Conservation (phyloP, 2,329 filamentous ascomycete species). For the Fusarium compactum region DNA sequence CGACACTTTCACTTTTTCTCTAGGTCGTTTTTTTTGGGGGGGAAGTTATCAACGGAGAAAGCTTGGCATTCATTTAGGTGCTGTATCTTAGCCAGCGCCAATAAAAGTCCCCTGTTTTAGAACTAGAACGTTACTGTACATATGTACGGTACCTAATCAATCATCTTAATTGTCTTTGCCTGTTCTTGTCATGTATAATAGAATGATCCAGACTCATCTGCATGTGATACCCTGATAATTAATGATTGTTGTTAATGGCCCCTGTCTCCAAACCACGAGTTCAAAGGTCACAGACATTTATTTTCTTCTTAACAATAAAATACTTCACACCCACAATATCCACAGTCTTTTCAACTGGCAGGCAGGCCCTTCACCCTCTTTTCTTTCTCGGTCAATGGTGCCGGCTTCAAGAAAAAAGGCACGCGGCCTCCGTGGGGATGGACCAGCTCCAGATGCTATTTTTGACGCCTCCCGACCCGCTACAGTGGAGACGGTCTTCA, state of each 20-base stretch:
- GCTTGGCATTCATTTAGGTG: conserved; percentile 27
- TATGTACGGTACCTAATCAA: not conserved
- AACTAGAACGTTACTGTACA: too few relatives aligned
- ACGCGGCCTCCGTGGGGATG: conserved; percentile 37
- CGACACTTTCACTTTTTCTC: conserved; percentile 12
- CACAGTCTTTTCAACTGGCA: not conserved
- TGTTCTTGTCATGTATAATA: not conserved
- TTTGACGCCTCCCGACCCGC: conserved; percentile 43
- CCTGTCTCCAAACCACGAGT: not conserved
- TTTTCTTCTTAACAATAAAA: not conserved
- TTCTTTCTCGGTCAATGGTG: conserved; percentile 6
- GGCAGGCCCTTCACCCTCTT: not conserved
- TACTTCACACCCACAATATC: not conserved
- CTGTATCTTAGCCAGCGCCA: conserved; percentile 14
- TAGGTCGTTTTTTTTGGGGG: conserved; percentile 13
- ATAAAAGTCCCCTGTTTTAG: conserved; percentile 34
- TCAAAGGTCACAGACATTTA: not conserved
- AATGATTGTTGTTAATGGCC: conserved; percentile 4
- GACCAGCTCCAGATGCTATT: conserved; percentile 41
- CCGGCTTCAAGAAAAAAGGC: conserved; percentile 3
- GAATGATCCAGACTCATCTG: conserved; percentile 13
- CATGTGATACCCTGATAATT: conserved; percentile 10
- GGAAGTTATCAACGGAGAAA: conserved; percentile 26
- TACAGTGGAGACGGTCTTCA: conserved; percentile 25
- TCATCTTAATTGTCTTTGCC: conserved; percentile 17